These are phyloP conservation scores for Pachysandra terminalis DNA, from an alignment of 164 flowering plant genomes.

Conservation along the genomic window DNA sequence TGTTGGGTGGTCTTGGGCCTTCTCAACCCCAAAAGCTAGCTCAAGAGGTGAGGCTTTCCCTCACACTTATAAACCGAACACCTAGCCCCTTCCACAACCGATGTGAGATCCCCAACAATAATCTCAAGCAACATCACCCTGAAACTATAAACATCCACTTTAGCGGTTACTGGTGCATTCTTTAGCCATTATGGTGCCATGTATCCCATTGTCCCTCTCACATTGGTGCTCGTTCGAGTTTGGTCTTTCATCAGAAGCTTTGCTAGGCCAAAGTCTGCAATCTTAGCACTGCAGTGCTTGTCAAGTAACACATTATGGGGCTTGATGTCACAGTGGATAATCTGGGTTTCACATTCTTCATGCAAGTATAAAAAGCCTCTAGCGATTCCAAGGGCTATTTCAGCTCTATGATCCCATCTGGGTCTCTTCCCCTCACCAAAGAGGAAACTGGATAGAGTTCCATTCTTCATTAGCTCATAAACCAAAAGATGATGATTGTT, in stretches of 20 bases:
- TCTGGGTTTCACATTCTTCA: too few species aligned
- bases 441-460: too few species aligned
- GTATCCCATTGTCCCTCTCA: constrained; percentile 10
- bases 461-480: too few species aligned
- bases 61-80: too few species aligned
- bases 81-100: constrained; percentile 13
- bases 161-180: constrained; percentile 7
- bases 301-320: constrained; percentile 23
- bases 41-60: too few species aligned
- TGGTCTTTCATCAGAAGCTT: too few species aligned
- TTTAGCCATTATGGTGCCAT: constrained; percentile 14
- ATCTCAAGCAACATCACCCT: constrained; percentile 23
- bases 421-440: constrained; percentile 12
- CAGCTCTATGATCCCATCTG: too few species aligned
- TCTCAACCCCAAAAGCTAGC: too few species aligned
- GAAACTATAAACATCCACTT: constrained; percentile 20
- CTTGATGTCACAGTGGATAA: constrained; percentile 14
- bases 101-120: constrained; percentile 22
- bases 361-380: constrained; percentile 6
- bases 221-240: too few species aligned
- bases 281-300: constrained; percentile 10
- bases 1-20: too few species aligned
- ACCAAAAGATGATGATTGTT: constrained; percentile 7
- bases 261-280: constrained; percentile 23
- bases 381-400: constrained; percentile 5